phyloP scores from a whole-genome alignment of 1,139 yeast genomes.

The Geotrichum reessii region DNA sequence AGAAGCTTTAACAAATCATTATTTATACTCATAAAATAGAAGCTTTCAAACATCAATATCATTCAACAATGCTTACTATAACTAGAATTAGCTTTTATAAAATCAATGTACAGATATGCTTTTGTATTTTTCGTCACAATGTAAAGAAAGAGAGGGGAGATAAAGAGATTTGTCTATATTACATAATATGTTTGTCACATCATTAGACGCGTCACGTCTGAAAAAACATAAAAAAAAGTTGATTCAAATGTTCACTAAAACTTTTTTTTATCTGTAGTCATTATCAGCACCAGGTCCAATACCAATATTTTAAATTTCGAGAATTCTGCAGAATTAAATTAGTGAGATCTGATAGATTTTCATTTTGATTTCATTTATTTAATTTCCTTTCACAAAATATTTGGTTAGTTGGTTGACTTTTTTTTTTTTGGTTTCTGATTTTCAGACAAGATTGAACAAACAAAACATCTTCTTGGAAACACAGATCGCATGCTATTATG shows the following conservation, averaged over 20 bases:
- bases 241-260: not conserved
- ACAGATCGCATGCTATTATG: not conserved
- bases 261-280: not conserved
- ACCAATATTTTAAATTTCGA: not conserved
- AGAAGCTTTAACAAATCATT: constrained; percentile 16
- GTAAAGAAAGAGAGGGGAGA: no score
- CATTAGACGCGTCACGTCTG: not conserved
- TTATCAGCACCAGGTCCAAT: not conserved
- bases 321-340: not conserved
- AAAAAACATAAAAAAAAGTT: not conserved
- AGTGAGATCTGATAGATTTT: not conserved
- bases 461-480: not conserved
- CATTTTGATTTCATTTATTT: not conserved
- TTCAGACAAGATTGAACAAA: not conserved
- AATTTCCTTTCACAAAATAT: no score
- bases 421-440: not conserved
- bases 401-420: not conserved
- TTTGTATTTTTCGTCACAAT: no score
- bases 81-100: no score
- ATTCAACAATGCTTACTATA: not conserved
- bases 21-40: not conserved
- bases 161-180: not conserved
- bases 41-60: not conserved
- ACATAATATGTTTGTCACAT: not conserved
- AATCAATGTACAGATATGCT: no score